Percentiles rank a stretch among this genome's conserved stretches.
Conservation (phyloP, 805 yeast genomes). For the Blastobotrys americana region DNA sequence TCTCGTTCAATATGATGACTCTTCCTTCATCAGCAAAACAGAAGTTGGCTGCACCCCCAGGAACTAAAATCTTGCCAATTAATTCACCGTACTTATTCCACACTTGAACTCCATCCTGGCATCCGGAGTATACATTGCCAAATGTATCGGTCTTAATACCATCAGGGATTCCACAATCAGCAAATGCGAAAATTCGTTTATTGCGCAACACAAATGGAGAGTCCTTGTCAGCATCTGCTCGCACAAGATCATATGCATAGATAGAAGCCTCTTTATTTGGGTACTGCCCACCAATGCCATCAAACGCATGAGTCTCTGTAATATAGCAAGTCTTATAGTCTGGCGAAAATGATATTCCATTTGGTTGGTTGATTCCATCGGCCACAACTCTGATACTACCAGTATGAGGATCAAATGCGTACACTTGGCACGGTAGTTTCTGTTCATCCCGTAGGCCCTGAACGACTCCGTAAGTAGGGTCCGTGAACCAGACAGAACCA, state of each 20-base stretch:
- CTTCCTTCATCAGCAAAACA: slow-evolving; percentile 24
- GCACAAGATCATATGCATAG: slow-evolving; percentile 24
- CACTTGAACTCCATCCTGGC: slow-evolving; percentile 26
- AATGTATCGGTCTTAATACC: slow-evolving; percentile 24
- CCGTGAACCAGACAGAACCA: slow-evolving; percentile 28
- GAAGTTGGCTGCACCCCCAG: slow-evolving; percentile 26
- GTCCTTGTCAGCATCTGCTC: slow-evolving; percentile 7
- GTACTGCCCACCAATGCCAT: slow-evolving; percentile 14
- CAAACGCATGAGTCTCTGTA: slow-evolving; percentile 36
- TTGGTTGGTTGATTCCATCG: slow-evolving; percentile 51
- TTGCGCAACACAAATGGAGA: slow-evolving; percentile 17
- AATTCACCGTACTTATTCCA: slow-evolving; percentile 24
- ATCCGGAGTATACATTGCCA: slow-evolving; percentile 27
- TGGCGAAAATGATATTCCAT: slow-evolving; percentile 57
- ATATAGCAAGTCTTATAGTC: slow-evolving; percentile 40
- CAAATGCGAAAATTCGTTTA: slow-evolving; percentile 25
- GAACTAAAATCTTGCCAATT: slow-evolving; percentile 23
- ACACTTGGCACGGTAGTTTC: slow-evolving; percentile 31
- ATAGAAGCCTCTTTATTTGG: slow-evolving; percentile 19
- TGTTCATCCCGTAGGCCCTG: slow-evolving; percentile 17
- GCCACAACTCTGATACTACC: slow-evolving; percentile 30
- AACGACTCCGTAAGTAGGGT: slow-evolving; percentile 22
- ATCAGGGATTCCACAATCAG: slow-evolving; percentile 26
- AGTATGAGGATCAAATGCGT: slow-evolving; percentile 34
- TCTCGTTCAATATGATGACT: slow-evolving; percentile 22